phyloP scores from a whole-genome alignment of 2,329 filamentous ascomycete genomes.

The Neonectria magnoliae region DNA sequence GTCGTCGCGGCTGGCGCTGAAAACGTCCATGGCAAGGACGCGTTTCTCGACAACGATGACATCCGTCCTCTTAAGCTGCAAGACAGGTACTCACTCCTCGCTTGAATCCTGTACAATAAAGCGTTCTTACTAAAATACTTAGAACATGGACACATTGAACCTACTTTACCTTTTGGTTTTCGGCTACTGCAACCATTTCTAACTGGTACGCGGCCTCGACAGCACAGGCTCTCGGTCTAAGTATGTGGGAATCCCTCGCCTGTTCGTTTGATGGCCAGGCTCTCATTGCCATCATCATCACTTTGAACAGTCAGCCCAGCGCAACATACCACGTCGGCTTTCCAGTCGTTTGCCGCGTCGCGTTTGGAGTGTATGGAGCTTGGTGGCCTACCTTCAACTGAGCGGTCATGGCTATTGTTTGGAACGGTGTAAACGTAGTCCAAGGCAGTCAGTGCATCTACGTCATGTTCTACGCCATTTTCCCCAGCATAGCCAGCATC shows the following conservation, averaged over 20 bases:
- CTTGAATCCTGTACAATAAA: too few relatives aligned
- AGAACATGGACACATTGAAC: constrained; percentile 14
- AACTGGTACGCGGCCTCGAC: constrained; percentile 50
- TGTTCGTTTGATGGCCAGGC: constrained; percentile 53
- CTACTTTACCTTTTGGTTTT: constrained; percentile 22
- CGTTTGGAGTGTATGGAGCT: constrained; percentile 56
- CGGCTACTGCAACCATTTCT: constrained; percentile 12
- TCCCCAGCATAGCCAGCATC: constrained; percentile 52
- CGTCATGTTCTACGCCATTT: constrained; percentile 53
- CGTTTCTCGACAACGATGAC: constrained; percentile 15
- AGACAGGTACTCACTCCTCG: background rate
- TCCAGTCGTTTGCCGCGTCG: constrained; percentile 53
- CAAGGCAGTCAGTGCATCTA: constrained; percentile 48
- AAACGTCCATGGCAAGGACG: constrained; percentile 10
- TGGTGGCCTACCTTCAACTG: constrained; percentile 57
- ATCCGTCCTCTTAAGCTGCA: constrained; percentile 8
- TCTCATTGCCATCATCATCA: constrained; percentile 53
- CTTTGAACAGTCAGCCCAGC: constrained; percentile 54
- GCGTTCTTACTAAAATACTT: background rate
- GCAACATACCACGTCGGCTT: constrained; percentile 56
- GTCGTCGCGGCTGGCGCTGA: constrained; percentile 8
- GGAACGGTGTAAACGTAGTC: constrained; percentile 54
- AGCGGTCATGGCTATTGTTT: constrained; percentile 57
- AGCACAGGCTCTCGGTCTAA: constrained; percentile 54
- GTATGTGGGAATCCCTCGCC: constrained; percentile 60